Evolutionary conservation across 1,284 basidiomycete genomes (phyloP).

Genomic region (Hemileia vastatrix): DNA sequence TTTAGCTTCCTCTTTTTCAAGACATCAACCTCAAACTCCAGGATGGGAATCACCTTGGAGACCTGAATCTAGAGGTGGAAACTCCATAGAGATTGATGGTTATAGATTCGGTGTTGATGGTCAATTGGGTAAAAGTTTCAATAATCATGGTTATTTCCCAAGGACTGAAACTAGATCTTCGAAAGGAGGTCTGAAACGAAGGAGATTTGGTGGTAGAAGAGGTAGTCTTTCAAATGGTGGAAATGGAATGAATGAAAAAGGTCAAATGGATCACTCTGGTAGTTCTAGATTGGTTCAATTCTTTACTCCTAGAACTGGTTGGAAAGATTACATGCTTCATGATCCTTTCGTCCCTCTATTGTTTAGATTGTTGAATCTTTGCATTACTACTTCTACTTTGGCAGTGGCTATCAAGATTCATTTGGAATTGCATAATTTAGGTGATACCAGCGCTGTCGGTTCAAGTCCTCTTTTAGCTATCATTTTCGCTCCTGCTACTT

Average conservation of each 20-base stretch:
- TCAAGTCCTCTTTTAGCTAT: slow-evolving; percentile 74
- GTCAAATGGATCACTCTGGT: too few relatives aligned
- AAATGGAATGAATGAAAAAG: neutral
- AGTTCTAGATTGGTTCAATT: neutral
- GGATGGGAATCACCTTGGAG: too few relatives aligned
- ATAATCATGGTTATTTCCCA: too few relatives aligned
- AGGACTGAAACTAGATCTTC: too few relatives aligned
- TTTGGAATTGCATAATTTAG: slow-evolving; percentile 50
- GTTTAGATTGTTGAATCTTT: slow-evolving; percentile 72
- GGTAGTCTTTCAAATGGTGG: neutral
- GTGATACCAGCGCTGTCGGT: slow-evolving; percentile 62
- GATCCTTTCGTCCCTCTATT: slow-evolving; percentile 51
- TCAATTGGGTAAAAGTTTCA: too few relatives aligned
- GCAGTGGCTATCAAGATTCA: slow-evolving; percentile 70
- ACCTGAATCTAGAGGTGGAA: too few relatives aligned
- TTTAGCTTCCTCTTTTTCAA: slow-evolving; percentile 25
- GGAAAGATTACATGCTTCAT: neutral
- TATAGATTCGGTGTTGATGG: too few relatives aligned
- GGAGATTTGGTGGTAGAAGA: slow-evolving; percentile 24
- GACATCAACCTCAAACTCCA: slow-evolving; percentile 36
- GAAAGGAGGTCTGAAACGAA: slow-evolving; percentile 18
- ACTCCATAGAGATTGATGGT: too few relatives aligned
- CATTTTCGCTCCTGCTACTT: slow-evolving; percentile 70
- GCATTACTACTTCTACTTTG: slow-evolving; percentile 69
- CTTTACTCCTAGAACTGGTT: neutral